Evolutionary conservation across 2,329 filamentous ascomycete species (phyloP), one percentile per base, ranked within the genome.

Genomic region (Ophiocordyceps australis): DNA sequence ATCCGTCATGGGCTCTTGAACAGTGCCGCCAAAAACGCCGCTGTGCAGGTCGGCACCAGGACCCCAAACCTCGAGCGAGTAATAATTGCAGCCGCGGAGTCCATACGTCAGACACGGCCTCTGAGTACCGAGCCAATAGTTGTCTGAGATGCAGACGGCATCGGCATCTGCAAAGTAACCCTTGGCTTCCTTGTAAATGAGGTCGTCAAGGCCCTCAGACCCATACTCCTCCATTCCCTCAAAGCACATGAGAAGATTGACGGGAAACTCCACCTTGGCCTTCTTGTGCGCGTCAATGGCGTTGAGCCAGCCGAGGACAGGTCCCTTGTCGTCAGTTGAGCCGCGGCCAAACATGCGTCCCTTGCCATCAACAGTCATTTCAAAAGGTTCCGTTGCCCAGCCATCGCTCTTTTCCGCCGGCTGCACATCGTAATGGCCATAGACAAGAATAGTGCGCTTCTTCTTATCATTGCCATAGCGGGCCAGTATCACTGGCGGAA

Each of bases 141-240:
- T 98, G 55, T 98, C 89, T 24, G 82, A 93, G 48, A 98, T 98
- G 59, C 89, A 98, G 32, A 95, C 82, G 5, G 85, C 89, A 38
- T 98, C 89, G 19, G 83, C 74, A 42, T 94, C 86, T 44, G 82
- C 82, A 60, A 98, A 98, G 63, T 75, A 95, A 42, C 80, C 78
- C 58, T 91, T 82, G 37, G 78, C 83, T 57, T 98, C 89, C 24
- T 69, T 74, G 38, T 78, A 65, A 54, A 98, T 94, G 38, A 95
- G 78, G 40, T 93, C 86, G 45, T 98, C 89, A 28, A 98, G 65
- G 20, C 89, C 89, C 49, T 95, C 86, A 1, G 85, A 94, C 26
- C 89, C 89, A 49, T 92, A 93, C 59, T 98, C 89, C 58, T 98
- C 89, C 89, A 98, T 98, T 25, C 89, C 89, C 63, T 98, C 89